Evolutionary conservation across 352 stramenopile species (phyloP), one percentile per base, ranked within the genome.

Genomic region (Globisporangium radiosum): DNA sequence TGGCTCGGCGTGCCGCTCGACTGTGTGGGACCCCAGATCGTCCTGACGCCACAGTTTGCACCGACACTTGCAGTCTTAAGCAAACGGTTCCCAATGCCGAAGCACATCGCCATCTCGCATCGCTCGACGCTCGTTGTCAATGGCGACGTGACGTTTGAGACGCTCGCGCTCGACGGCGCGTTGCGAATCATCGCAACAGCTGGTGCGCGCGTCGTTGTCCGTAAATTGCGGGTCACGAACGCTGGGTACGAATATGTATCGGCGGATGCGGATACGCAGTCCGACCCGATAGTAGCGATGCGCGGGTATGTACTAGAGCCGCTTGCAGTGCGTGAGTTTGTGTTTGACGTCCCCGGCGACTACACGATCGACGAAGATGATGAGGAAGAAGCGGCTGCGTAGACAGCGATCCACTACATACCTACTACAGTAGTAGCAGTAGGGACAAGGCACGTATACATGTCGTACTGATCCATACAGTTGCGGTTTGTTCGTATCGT

Each of bases 121-220:
- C 72, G 76, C 25, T 90, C 81, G 36, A 81, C 78, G 37, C 60
- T 90, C 38, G 68, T 90, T 36, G 52, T 88, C 1, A 59, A 81
- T 48, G 81, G 76, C 0, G 57, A 77, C 17, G 36, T 90, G 50
- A 78, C 63, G 11, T 66, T 90, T 62, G 51, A 72, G 7, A 48
- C 66, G 0, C 56, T 90, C 7, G 36, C 50, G 0, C 51, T 90
- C 7, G 76, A 88, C 49, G 81, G 81, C 2, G 81, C 76, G 15
- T 59, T 88, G 15, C 64, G 60, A 7, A 75, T 90, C 60, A 54
- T 61, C 7, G 76, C 71, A 7, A 78, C 68, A 40, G 62, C 63
- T 8, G 81, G 76, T 0, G 81, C 75, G 7, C 66, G 52, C 6
- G 76, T 90, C 5, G 63, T 73, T 4, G 61, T 90, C 14, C 62